phyloP scores from a whole-genome alignment of 2,329 filamentous ascomycete genomes.

The Cytospora piceicola region DNA sequence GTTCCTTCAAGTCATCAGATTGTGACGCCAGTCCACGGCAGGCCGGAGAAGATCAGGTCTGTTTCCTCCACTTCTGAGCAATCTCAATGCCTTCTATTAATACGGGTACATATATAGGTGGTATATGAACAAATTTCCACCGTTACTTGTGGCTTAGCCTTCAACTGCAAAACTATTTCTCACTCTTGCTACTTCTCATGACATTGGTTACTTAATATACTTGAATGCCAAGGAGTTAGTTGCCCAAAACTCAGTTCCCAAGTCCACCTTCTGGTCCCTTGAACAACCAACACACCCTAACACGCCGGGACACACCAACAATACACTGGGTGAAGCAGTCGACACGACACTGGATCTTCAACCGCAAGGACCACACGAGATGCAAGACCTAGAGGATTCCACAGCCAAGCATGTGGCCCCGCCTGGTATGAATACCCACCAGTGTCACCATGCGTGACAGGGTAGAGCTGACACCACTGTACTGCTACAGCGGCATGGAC shows the following conservation, averaged over 20 bases:
- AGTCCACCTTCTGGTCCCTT: not conserved
- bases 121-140: not conserved
- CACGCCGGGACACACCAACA: not conserved
- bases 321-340: not conserved
- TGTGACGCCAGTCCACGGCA: not conserved
- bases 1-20: no score
- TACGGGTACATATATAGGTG: not conserved
- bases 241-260: not conserved
- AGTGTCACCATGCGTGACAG: not conserved
- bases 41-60: not conserved
- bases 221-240: not conserved
- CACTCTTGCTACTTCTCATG: not conserved
- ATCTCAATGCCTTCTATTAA: not conserved
- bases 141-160: not conserved
- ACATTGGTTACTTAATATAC: not conserved
- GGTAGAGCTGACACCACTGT: not conserved
- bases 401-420: constrained; percentile 21
- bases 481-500: constrained; percentile 11
- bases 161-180: constrained; percentile 1
- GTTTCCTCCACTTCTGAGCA: no score
- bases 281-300: not conserved
- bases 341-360: constrained; percentile 6
- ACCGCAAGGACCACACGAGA: constrained; percentile 9
- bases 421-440: constrained; percentile 16
- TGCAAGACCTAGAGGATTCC: not conserved